Evolutionary conservation across 768 basidiomycete species (phyloP), one percentile per base, ranked within the genome.

Genomic region (Cyclocybe cylindracea): DNA sequence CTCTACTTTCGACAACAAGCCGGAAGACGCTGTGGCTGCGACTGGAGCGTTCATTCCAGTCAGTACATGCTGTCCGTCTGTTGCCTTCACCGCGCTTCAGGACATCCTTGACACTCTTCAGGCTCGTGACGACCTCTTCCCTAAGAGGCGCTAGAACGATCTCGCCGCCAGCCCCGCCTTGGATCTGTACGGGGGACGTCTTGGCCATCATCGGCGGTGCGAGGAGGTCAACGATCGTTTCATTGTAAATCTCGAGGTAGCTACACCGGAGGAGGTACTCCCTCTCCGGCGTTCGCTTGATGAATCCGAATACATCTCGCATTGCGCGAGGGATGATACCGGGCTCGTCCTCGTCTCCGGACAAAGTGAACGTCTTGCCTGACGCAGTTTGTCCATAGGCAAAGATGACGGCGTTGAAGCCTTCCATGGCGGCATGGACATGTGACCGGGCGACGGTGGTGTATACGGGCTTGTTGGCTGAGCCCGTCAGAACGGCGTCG

Each of bases 191-290:
- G 1, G 82, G 83, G 46, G 83, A 83, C 24, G 73, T 73, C 33
- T 75, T 75, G 0, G 75, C 75, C 56, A 71, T 72, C 31, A 71
- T 63, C 5, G 86, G 83, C 0, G 90, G 87, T 1, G 90, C 86
- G 9, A 99, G 84, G 1, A 99, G 73, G 61, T 96, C 93, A 57
- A 90, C 80, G 43, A 95, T 87, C 1, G 81, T 78, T 65, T 96
- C 93, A 69, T 98, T 99, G 76, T 98, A 99, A 42, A 99, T 94
- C 64, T 98, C 97, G 45, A 99, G 84, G 66, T 98, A 98, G 6
- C 91, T 92, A 65, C 94, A 96, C 13, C 95, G 85, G 7, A 99
- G 79, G n/a, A 98, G 83, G 69, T 94, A 98, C 64, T 96, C 93
- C 37, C 95, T 80, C 31, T 80, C 74, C 0, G 90, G 82, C 1